phyloP scores from a whole-genome alignment of 495 filamentous ascomycete species.

The Penicillium bovifimosum region DNA sequence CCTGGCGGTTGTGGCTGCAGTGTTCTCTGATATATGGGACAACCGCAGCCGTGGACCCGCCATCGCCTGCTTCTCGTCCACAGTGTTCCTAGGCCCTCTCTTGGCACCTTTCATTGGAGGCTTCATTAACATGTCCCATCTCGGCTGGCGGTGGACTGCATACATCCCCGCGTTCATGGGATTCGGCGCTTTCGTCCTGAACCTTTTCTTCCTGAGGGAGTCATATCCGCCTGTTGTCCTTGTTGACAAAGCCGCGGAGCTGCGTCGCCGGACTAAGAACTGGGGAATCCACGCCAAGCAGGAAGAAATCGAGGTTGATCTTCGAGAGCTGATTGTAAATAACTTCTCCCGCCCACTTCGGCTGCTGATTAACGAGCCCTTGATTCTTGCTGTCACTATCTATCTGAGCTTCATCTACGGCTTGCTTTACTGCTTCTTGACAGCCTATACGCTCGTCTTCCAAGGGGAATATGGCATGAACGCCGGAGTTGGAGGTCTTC shows the following conservation, averaged over 20 bases:
- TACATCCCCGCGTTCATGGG: constrained; percentile 77
- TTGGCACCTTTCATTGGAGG: constrained; percentile 83
- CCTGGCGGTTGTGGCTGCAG: constrained; percentile 77
- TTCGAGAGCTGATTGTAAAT: constrained; percentile 50
- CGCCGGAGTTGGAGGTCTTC: constrained; percentile 33
- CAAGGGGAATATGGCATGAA: constrained; percentile 35
- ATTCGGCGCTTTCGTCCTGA: constrained; percentile 59
- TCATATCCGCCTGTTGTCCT: constrained; percentile 83
- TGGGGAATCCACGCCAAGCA: constrained; percentile 95
- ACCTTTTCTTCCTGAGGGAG: constrained; percentile 72
- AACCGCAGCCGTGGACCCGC: constrained; percentile 66
- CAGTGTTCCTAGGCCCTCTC: constrained; percentile 79
- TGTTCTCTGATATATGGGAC: constrained; percentile 87
- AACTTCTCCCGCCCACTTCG: constrained; percentile 31
- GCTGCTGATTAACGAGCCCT: constrained; percentile 24
- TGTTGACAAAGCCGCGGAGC: constrained; percentile 66
- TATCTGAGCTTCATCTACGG: constrained; percentile 39
- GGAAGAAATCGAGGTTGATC: constrained; percentile 85
- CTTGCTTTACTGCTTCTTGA: constrained; percentile 42
- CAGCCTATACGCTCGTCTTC: constrained; percentile 42
- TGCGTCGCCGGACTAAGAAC: constrained; percentile 79
- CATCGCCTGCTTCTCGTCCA: constrained; percentile 71
- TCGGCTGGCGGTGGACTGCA: constrained; percentile 87
- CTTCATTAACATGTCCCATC: constrained; percentile 48
- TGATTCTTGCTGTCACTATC: constrained; percentile 26